These are phyloP conservation scores for Tricholoma furcatifolium DNA, from an alignment of 768 basidiomycete species.

Conservation along the genomic window DNA sequence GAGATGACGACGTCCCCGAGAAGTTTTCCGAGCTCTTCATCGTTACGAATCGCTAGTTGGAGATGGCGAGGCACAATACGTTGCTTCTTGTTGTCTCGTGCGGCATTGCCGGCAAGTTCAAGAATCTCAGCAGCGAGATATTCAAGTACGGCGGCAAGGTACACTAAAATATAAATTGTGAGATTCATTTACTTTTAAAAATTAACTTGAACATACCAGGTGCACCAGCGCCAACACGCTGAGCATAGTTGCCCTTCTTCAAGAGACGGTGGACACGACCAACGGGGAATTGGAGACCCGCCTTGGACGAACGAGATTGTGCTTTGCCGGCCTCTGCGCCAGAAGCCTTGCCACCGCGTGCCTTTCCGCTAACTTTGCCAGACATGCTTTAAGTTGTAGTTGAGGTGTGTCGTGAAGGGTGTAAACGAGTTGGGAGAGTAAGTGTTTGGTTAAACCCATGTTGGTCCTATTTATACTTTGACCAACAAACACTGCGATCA, in stretches of 20 bases:
- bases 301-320: constrained; percentile 62
- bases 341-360: constrained; percentile 35
- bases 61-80: constrained; percentile 87
- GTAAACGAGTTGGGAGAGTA: constrained; percentile 8
- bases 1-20: constrained; percentile 87
- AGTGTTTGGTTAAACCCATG: not conserved
- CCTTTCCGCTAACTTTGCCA: constrained; percentile 33
- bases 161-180: constrained; percentile 42
- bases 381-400: constrained; percentile 26
- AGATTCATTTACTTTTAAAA: not conserved
- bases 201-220: constrained; percentile 43
- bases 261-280: constrained; percentile 80
- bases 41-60: constrained; percentile 83
- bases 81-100: constrained; percentile 73
- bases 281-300: constrained; percentile 73
- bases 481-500: constrained; percentile 17
- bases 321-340: constrained; percentile 42
- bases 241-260: constrained; percentile 77
- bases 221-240: constrained; percentile 77
- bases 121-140: constrained; percentile 85
- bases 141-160: constrained; percentile 81
- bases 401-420: constrained; percentile 11
- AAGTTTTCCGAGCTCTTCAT: constrained; percentile 80
- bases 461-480: constrained; percentile 26
- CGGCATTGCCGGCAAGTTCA: constrained; percentile 79